Base-by-base conservation (phyloP, 176 grass and related monocot genomes). In the Ampelocalamus luodianensis region DNA sequence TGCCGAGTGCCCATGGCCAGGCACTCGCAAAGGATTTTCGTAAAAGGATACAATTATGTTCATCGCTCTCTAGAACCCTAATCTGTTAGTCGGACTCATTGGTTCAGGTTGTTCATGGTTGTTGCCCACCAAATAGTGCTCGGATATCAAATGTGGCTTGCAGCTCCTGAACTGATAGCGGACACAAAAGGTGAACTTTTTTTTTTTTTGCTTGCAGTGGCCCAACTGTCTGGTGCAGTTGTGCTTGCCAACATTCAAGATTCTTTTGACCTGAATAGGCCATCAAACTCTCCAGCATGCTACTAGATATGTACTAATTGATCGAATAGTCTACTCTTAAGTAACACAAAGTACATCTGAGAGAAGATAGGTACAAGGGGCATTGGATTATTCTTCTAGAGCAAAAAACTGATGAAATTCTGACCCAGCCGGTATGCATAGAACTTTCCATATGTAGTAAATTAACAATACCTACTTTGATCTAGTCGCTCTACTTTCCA, bases 391-490 rank as follows among this genome's bases (percentile, higher is more conserved):
- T 85, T 89, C 8, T 75, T 85, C 87, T 75, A 37, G 34, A 71
- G 11, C 51, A 81, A 90, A 84, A 77, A 90, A 77, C 43, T 78
- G 83, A 65, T 82, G n/a, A 54, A 85, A 43, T 76, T 78, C 60
- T 54, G 77, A 72, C 45, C 83, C 55, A 54, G 2, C 43, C 5
- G 12, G 53, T 81, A 89, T n/a, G n/a, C n/a, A n/a, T n/a, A n/a
- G n/a, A n/a, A n/a, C n/a, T n/a, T n/a, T n/a, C n/a, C n/a, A n/a
- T n/a, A n/a, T n/a, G n/a, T n/a, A n/a, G n/a, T n/a, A n/a, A n/a
- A n/a, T n/a, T n/a, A 82, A 78, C 79, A 86, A 86, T 82, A 67
- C 45, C 78, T 90, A 78, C 44, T 72, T 82, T 85, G 77, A 54
- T 85, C 75, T 68, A 90, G 44, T 78, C 65, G 24, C 29, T 73